A percentile compares a stretch with the other conserved stretches of the same genome.
Conservation (phyloP, 2,329 filamentous ascomycete genomes). For the Fonsecaea pugnacius region DNA sequence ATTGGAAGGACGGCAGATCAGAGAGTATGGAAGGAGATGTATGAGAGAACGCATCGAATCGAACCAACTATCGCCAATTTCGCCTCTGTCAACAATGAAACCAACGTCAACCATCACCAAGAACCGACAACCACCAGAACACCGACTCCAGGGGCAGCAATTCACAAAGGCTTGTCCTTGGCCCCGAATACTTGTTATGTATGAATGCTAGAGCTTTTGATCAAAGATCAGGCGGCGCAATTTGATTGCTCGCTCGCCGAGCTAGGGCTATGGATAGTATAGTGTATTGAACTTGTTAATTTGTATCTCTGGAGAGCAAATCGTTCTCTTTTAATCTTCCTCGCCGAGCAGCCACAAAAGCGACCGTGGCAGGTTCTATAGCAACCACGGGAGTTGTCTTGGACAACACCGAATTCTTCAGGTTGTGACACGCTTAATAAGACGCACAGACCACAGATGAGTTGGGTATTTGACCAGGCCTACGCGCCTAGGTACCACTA, state of each 20-base stretch:
- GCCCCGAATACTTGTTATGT: conserved; percentile 19
- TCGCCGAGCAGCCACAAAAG: not conserved
- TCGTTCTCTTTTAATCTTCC: not conserved
- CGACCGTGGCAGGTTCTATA: not conserved
- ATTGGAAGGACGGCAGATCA: conserved; percentile 7
- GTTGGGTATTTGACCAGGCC: no score
- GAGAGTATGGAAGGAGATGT: not conserved
- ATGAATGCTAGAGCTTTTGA: conserved; percentile 22
- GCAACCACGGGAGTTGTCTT: not conserved
- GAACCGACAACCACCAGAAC: conserved; percentile 10
- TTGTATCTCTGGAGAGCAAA: not conserved
- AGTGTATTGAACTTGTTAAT: conserved; percentile 11
- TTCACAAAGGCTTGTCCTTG: not conserved
- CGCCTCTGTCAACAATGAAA: not conserved
- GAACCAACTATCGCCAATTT: not conserved
- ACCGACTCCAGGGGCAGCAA: not conserved
- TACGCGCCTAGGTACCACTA: no score
- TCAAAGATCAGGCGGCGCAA: conserved; percentile 5
- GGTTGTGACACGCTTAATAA: not conserved
- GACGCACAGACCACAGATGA: not conserved
- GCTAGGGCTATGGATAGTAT: conserved; percentile 14
- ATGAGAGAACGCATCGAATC: not conserved
- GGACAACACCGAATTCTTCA: not conserved
- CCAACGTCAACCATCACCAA: not conserved
- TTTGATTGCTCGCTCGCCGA: conserved; percentile 13